phyloP scores from a whole-genome alignment of 345 rosid genomes.

The Clarkia xantiana region DNA sequence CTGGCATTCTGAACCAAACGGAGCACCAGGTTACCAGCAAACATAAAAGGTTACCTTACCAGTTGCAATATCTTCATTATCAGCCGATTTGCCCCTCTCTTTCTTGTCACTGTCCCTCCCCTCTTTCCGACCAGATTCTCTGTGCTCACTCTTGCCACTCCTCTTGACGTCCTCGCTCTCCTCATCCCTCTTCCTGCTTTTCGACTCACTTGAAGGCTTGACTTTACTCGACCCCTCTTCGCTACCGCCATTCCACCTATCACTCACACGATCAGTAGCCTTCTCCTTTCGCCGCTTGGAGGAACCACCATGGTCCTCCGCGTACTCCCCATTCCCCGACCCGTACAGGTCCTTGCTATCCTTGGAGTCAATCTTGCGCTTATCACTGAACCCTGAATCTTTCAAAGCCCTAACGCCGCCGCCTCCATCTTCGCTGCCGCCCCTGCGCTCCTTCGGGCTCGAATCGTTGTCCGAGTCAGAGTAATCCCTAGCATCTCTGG shows the following conservation, averaged over 20 bases:
- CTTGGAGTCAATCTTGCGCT: constrained; percentile 47
- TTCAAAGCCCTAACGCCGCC: constrained; percentile 40
- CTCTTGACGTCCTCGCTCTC: constrained; percentile 38
- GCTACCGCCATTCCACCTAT: constrained; percentile 71
- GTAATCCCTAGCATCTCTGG: constrained; percentile 59
- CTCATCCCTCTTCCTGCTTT: constrained; percentile 45
- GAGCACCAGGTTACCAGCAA: neutral
- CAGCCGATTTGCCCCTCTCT: constrained; percentile 14
- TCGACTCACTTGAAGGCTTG: constrained; percentile 45
- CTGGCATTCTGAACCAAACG: neutral
- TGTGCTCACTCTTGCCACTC: constrained; percentile 44
- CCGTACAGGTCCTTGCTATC: constrained; percentile 33
- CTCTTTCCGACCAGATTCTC: constrained; percentile 50
- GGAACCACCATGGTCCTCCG: constrained; percentile 42
- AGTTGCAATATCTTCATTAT: constrained; percentile 9
- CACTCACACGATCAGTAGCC: constrained; percentile 34
- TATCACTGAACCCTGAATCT: constrained; percentile 47
- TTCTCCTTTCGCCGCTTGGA: constrained; percentile 57
- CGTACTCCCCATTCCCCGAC: constrained; percentile 46
- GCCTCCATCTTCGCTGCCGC: constrained; percentile 34
- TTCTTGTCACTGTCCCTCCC: constrained; percentile 29
- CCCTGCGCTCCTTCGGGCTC: constrained; percentile 47
- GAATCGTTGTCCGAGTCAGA: constrained; percentile 82
- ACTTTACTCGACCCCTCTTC: constrained; percentile 44
- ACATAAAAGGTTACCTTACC: constrained; percentile 13